Percentiles rank a stretch among this genome's conserved stretches.
Conservation (phyloP, 306 rosid species). For the Gleditsia sinensis region DNA sequence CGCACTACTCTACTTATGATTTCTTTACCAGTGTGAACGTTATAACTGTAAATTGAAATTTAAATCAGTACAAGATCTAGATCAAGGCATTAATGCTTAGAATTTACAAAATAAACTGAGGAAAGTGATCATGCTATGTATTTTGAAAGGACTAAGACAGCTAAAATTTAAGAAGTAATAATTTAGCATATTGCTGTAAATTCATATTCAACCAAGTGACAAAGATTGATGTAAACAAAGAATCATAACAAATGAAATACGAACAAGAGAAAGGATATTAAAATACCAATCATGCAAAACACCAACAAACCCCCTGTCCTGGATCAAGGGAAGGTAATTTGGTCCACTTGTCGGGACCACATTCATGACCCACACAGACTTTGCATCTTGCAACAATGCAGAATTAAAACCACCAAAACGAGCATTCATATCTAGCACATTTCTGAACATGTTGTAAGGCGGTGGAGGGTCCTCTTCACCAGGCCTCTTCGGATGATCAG, state of each 20-base stretch:
- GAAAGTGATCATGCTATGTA: too few species aligned
- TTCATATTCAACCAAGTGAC: conserved; percentile 20
- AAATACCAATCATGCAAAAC: conserved; percentile 92
- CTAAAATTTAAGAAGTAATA: conserved; percentile 8
- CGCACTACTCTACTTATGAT: too few species aligned
- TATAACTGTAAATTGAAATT: too few species aligned
- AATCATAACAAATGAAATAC: conserved; percentile 4
- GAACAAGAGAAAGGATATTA: conserved; percentile 26
- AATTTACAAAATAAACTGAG: too few species aligned
- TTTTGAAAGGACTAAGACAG: too few species aligned
- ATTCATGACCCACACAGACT: conserved; percentile 98
- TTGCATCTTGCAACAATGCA: conserved; percentile 81
- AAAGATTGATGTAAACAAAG: conserved; percentile 3
- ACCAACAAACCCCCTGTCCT: conserved; percentile 88
- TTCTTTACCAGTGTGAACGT: too few species aligned
- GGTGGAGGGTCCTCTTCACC: conserved; percentile 98
- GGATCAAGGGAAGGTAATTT: conserved; percentile 84
- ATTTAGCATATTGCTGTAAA: not conserved
- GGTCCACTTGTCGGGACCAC: conserved; percentile 77
- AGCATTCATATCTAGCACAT: conserved; percentile 95
- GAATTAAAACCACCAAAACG: conserved; percentile 83
- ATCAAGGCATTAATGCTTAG: too few species aligned
- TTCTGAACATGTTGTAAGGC: conserved; percentile 94
- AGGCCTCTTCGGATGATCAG: conserved; percentile 98
- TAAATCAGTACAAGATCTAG: too few species aligned